Conservation (phyloP, 2,329 filamentous ascomycete genomes). For the Fusarium bactridioides region DNA sequence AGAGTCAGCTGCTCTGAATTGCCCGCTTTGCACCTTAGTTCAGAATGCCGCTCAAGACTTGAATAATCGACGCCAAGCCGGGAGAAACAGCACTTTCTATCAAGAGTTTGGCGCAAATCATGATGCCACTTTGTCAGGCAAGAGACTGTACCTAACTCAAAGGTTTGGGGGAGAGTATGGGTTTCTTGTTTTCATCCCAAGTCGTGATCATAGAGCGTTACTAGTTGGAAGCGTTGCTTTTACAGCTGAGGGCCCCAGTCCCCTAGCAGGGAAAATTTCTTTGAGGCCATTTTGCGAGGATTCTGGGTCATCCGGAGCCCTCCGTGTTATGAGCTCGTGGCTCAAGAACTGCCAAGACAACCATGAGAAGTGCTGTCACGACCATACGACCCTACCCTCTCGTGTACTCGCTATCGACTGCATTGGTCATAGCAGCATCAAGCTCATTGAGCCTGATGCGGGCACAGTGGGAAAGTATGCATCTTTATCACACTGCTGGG, state of each 20-base stretch:
- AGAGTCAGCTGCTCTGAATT: too few species aligned
- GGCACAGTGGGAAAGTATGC: neutral
- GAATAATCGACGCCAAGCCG: too few species aligned
- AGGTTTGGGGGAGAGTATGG: too few species aligned
- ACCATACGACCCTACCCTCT: fast-evolving
- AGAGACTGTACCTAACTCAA: too few species aligned
- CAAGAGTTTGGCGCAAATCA: too few species aligned
- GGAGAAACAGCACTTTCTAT: too few species aligned
- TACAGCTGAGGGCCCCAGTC: fast-evolving
- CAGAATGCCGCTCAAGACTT: too few species aligned
- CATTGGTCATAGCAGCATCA: neutral
- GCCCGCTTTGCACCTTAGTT: too few species aligned
- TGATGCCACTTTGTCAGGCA: too few species aligned
- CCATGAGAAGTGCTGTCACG: neutral
- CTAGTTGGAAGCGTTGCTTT: neutral
- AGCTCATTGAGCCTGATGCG: neutral
- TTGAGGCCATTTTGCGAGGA: neutral
- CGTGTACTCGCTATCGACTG: neutral
- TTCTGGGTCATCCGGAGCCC: fast-evolving
- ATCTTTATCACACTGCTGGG: neutral
- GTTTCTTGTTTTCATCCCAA: too few species aligned
- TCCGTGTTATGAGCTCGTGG: neutral
- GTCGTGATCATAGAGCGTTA: neutral
- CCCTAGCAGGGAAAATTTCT: fast-evolving
- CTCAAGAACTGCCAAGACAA: neutral